Conservation (phyloP, 1,284 basidiomycete genomes). For the Apiotrichum akiyoshidainum region DNA sequence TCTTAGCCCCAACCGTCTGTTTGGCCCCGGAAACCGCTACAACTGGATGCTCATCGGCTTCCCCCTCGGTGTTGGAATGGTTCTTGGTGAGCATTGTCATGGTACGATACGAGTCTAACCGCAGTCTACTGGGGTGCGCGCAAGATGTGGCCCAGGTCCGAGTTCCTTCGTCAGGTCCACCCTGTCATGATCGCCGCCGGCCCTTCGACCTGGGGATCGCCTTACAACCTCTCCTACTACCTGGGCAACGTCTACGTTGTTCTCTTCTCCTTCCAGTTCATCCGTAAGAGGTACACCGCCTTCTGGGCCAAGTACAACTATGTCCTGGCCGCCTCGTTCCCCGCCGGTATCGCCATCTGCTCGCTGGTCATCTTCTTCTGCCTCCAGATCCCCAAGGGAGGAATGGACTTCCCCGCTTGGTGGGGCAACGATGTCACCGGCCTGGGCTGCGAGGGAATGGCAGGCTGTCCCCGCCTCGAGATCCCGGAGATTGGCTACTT, state of each 20-base stretch:
- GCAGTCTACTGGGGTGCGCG: constrained; percentile 5
- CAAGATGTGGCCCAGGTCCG: constrained; percentile 7
- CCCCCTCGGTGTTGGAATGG: constrained; percentile 65
- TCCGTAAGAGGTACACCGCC: constrained; percentile 32
- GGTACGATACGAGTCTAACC: too few relatives aligned
- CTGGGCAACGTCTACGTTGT: constrained; percentile 7
- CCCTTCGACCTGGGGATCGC: constrained; percentile 5
- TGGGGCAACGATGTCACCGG: constrained; percentile 62
- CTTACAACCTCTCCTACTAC: constrained; percentile 12
- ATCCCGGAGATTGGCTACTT: constrained; percentile 27
- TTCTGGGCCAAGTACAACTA: constrained; percentile 66
- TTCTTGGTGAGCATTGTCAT: constrained; percentile 33
- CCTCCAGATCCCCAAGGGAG: constrained; percentile 35
- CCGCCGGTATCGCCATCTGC: constrained; percentile 62
- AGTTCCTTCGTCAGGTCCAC: constrained; percentile 12
- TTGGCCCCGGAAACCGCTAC: constrained; percentile 63
- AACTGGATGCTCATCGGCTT: constrained; percentile 63
- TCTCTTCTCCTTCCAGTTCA: constrained; percentile 31
- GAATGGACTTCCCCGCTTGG: constrained; percentile 50
- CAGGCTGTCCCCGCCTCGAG: constrained; percentile 26
- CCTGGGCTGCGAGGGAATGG: constrained; percentile 30
- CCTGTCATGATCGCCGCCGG: constrained; percentile 12
- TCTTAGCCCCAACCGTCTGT: constrained; percentile 67
- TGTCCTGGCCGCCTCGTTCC: constrained; percentile 67
- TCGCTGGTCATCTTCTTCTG: constrained; percentile 65